Evolutionary conservation across 176 grass and related monocot species (phyloP).

Genomic region (Rhipidocladum racemiflorum): DNA sequence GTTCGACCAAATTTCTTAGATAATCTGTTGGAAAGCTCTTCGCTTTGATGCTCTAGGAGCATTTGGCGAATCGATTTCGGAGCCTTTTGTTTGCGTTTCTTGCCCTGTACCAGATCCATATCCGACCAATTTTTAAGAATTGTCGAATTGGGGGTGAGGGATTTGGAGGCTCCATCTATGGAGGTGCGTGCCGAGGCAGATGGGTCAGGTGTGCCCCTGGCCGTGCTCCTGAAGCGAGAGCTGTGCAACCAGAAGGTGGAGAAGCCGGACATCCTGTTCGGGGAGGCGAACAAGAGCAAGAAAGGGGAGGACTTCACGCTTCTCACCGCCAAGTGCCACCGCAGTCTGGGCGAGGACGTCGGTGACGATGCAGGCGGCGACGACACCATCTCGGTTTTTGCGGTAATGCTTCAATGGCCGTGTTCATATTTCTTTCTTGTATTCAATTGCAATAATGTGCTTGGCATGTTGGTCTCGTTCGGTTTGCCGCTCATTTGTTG

Average conservation of each 20-base stretch:
- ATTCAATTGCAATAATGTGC: not conserved
- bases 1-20: conserved; percentile 9
- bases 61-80: conserved; percentile 2
- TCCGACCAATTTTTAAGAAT: conserved; percentile 4
- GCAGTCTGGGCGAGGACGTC: conserved; percentile 24
- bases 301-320: conserved; percentile 97
- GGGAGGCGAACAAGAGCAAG: conserved; percentile 81
- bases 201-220: conserved; percentile 69
- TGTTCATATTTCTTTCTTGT: conserved; percentile 14
- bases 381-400: conserved; percentile 74
- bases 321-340: conserved; percentile 48
- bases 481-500: not conserved
- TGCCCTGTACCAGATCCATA: conserved; percentile 26
- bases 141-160: not conserved
- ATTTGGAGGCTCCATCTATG: conserved; percentile 24
- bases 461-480: not conserved
- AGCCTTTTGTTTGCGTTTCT: conserved; percentile 16
- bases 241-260: conserved; percentile 83
- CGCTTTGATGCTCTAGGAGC: not conserved
- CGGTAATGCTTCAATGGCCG: conserved; percentile 48
- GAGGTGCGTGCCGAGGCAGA: conserved; percentile 53
- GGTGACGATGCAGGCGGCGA: conserved; percentile 26
- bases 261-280: conserved; percentile 80
- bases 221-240: conserved; percentile 88
- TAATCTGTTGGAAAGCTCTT: not conserved